Conservation (phyloP, 2,329 filamentous ascomycete genomes). For the Phialocephala sp. region DNA sequence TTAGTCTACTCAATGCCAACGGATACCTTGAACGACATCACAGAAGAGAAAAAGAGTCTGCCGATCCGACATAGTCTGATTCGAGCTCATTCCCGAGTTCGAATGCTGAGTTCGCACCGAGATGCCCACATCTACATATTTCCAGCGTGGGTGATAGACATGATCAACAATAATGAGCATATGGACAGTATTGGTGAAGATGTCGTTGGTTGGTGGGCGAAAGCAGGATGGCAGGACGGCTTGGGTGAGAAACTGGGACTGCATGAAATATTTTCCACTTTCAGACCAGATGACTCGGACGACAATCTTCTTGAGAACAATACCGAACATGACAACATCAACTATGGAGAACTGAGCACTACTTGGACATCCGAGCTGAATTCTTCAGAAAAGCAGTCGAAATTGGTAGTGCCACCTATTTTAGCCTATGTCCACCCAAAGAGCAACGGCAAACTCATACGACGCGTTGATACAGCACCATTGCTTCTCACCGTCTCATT, state of each 20-base stretch:
- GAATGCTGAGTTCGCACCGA: conserved; percentile 82
- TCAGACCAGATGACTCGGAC: conserved; percentile 47
- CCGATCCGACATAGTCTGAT: conserved; percentile 79
- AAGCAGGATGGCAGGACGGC: conserved; percentile 87
- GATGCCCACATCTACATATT: conserved; percentile 96
- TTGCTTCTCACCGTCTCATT: conserved; percentile 83
- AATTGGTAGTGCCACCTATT: conserved; percentile 70
- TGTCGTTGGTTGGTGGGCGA: conserved; percentile 93
- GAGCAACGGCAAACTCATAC: conserved; percentile 62
- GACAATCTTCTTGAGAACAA: conserved; percentile 40
- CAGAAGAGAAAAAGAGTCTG: conserved; percentile 74
- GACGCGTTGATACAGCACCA: conserved; percentile 86
- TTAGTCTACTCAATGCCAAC: conserved; percentile 87
- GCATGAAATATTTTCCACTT: conserved; percentile 64
- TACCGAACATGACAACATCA: conserved; percentile 37
- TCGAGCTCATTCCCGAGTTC: conserved; percentile 74
- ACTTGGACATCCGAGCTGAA: conserved; percentile 40
- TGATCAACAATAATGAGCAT: conserved; percentile 77
- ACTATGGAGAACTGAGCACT: conserved; percentile 40
- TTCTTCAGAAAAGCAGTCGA: conserved; percentile 25
- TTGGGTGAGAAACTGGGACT: conserved; percentile 79
- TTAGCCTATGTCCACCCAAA: conserved; percentile 80
- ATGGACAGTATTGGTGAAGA: conserved; percentile 92
- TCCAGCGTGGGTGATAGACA: conserved; percentile 87
- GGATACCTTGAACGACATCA: conserved; percentile 84